Evolutionary conservation across 441 rosid species (phyloP).

Genomic region (Metrosideros polymorpha): DNA sequence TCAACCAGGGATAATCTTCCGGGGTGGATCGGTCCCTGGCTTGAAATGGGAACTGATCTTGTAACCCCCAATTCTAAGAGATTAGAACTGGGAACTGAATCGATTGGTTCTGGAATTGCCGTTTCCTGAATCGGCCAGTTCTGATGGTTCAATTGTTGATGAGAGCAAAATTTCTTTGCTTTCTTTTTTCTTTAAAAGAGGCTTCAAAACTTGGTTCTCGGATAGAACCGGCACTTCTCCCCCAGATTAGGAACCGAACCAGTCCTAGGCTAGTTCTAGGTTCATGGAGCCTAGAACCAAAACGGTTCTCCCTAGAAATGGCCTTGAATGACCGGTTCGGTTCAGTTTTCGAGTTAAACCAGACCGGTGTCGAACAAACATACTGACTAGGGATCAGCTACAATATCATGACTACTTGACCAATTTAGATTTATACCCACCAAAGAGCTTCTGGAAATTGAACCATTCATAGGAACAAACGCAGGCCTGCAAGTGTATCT

Average conservation of each 20-base stretch:
- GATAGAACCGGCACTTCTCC: not conserved
- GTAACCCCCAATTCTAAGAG: not conserved
- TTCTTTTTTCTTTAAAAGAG: not conserved
- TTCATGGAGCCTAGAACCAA: not conserved
- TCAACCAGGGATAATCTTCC: not conserved
- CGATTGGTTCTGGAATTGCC: fast-evolving
- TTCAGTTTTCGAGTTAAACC: not conserved
- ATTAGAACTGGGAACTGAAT: not conserved
- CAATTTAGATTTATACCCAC: conserved; percentile 13
- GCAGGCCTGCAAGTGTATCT: conserved; percentile 47
- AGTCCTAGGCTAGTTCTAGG: not conserved
- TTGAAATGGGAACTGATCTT: not conserved
- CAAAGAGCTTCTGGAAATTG: conserved; percentile 66
- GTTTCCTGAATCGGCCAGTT: not conserved
- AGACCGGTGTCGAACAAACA: not conserved
- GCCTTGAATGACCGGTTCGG: fast-evolving
- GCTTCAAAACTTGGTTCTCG: not conserved
- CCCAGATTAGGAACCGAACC: fast-evolving
- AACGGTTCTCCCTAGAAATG: not conserved
- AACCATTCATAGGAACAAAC: conserved; percentile 84
- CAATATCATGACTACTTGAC: not conserved
- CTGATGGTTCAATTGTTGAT: not conserved
- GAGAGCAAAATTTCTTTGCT: not conserved
- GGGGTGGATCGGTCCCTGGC: not conserved
- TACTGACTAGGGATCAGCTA: not conserved